Evolutionary conservation across 768 basidiomycete species (phyloP).

Genomic region (Trichaptum fuscoviolaceum): DNA sequence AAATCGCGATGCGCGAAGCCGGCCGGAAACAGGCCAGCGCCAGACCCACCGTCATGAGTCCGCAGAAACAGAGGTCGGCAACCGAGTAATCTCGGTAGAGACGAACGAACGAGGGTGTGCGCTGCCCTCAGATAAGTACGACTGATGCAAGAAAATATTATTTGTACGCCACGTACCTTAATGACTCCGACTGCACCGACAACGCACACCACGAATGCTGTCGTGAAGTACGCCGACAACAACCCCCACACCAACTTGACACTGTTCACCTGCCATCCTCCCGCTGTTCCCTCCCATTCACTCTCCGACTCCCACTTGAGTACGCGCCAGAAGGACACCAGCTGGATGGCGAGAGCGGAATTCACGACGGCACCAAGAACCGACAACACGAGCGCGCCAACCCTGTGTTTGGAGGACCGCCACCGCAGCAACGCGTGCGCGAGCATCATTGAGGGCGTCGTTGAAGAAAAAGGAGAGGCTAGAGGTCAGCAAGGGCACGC

Average conservation of each 20-base stretch:
- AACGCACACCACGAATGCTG: slow-evolving; percentile 56
- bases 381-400: slow-evolving; percentile 32
- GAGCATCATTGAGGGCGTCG: neutral
- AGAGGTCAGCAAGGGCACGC: neutral
- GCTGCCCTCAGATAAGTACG: slow-evolving; percentile 33
- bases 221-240: slow-evolving; percentile 59
- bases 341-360: slow-evolving; percentile 32
- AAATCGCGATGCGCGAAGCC: slow-evolving; percentile 52
- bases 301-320: slow-evolving; percentile 42
- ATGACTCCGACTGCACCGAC: slow-evolving; percentile 66
- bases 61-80: slow-evolving; percentile 70
- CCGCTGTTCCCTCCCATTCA: slow-evolving; percentile 43
- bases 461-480: neutral
- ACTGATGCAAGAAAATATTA: neutral
- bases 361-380: slow-evolving; percentile 37
- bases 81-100: slow-evolving; percentile 81
- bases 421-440: neutral
- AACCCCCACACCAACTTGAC: slow-evolving; percentile 54
- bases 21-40: slow-evolving; percentile 55
- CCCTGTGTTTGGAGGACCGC: slow-evolving; percentile 21
- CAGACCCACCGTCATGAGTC: slow-evolving; percentile 49
- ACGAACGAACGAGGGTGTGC: slow-evolving; percentile 58
- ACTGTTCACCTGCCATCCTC: slow-evolving; percentile 35
- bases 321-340: slow-evolving; percentile 39
- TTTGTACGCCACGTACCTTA: slow-evolving; percentile 40